Evolutionary conservation across 345 rosid species (phyloP), one percentile per base, ranked within the genome.

Genomic region (Citrus australasica): DNA sequence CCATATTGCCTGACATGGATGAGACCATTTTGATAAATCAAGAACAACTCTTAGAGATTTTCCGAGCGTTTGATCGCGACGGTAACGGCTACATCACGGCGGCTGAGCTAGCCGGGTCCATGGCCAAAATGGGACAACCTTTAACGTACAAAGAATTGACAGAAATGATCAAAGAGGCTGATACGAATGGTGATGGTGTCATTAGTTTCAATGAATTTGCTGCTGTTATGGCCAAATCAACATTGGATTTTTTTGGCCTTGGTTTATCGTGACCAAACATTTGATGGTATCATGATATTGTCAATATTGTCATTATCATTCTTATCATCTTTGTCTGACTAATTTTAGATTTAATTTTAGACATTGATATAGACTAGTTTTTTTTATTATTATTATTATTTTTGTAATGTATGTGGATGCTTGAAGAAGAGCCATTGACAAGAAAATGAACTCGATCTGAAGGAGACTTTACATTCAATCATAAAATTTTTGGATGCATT

Each of bases 81-180:
- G 94, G 98, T 3, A 92, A 92, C 1, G 99, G 97, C 11, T 89
- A 83, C 86, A 95, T 95, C 61, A 91, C 89, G 17, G 88, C 97
- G 0, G 94, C 93, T 0, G 98, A 95, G 86, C 81, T 95, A 0
- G 98, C 98, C 0, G 94, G 97, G 2, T 82, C 92, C 1, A 92
- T 92, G 98, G 94, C 98, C 38, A 92, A 95, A 74, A 89, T 95
- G 95, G 94, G 98, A 3, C 95, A 93, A 46, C 96, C 95, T 0
- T 84, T 93, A 64, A 91, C 97, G 22, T 93, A 89, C 53, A 83
- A 66, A 74, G 97, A 95, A 80, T 78, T 95, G 4, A 84, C 84
- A 19, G 97, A 93, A 82, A 92, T 93, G 94, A 89, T 95, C 61
- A 81, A 79, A 81, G 94, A 95, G 77, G 97, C 97, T 2, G 98